Base-by-base conservation (phyloP, 139 green algal genomes). In the Micromonas commoda region DNA sequence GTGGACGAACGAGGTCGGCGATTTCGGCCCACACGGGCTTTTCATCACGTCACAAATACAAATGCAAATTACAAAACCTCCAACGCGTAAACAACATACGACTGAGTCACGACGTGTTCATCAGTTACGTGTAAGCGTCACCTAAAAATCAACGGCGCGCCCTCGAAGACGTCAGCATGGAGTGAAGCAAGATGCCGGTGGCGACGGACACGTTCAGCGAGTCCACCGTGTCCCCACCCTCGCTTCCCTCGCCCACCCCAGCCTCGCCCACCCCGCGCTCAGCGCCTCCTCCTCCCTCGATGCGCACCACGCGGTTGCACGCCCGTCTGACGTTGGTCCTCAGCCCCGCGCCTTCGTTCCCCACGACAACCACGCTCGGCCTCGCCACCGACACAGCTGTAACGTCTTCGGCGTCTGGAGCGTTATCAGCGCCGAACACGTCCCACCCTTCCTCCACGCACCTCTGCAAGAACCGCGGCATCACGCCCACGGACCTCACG, bases 141-240 rank as follows among this genome's bases (percentile, higher is more conserved):
- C n/a, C n/a, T n/a, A n/a, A n/a, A n/a, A n/a, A n/a, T n/a, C n/a
- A n/a, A n/a, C n/a, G 45, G 9, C 9, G 9, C 45, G 9, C 9
- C 45, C 45, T 9, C 45, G 45, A 9, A 16, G 45, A 57, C 45
- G 45, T 57, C 45, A 57, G 45, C 45, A 57, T 57, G 9, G 45
- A 4, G 29, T 69, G 53, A 5, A 77, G 13, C 1, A 67, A 20
- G 38, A 77, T 68, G 1, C 28, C 71, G 24, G 71, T 60, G 3
- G 71, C 71, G 45, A 77, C 71, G 71, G 28, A 57, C 39, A 77
- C 52, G 71, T 77, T 77, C n/a, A 77, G 61, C 0, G 45, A 68
- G 26, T 77, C 71, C 1, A 77, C 71, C 24, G 31, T 29, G 29
- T 28, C 20, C 6, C 23, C 63, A 26, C 2, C 31, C n/a, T 70